Conservation (phyloP, 2,329 filamentous ascomycete species). For the Peltaster fructicola region DNA sequence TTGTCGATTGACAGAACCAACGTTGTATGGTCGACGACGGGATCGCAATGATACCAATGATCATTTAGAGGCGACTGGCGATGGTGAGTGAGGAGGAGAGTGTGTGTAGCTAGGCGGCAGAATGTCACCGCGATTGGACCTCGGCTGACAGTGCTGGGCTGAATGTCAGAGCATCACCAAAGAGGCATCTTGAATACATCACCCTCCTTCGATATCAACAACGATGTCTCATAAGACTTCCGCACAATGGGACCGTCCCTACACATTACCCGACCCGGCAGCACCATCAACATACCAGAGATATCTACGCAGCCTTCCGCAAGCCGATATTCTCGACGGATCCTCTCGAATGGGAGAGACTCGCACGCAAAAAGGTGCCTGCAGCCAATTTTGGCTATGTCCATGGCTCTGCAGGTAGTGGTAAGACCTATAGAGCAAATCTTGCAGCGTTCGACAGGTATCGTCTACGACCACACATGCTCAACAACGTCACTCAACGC, state of each 20-base stretch:
- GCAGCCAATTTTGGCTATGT: conserved; percentile 24
- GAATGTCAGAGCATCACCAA: no score
- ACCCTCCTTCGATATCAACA: no score
- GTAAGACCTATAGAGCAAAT: conserved; percentile 21
- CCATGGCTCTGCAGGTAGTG: conserved; percentile 20
- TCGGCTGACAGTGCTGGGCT: no score
- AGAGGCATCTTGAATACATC: no score
- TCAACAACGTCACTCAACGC: conserved; percentile 21
- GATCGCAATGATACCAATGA: no score
- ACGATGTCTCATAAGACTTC: no score
- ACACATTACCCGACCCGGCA: neutral
- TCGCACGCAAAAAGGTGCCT: conserved; percentile 18
- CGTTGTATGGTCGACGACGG: no score
- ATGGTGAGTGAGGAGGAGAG: no score
- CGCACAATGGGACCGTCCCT: conserved; percentile 1
- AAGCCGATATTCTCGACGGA: conserved; percentile 24
- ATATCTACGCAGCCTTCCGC: conserved; percentile 21
- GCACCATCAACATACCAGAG: conserved; percentile 7
- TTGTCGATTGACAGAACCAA: no score
- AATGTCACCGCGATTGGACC: no score
- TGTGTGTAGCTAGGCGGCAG: no score
- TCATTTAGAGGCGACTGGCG: no score
- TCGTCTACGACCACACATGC: conserved; percentile 23
- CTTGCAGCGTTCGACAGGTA: conserved; percentile 23
- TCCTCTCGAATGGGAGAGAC: conserved; percentile 22